Evolutionary conservation across 1,284 basidiomycete species (phyloP), one percentile per base, ranked within the genome.

Genomic region (Ganoderma sinense): DNA sequence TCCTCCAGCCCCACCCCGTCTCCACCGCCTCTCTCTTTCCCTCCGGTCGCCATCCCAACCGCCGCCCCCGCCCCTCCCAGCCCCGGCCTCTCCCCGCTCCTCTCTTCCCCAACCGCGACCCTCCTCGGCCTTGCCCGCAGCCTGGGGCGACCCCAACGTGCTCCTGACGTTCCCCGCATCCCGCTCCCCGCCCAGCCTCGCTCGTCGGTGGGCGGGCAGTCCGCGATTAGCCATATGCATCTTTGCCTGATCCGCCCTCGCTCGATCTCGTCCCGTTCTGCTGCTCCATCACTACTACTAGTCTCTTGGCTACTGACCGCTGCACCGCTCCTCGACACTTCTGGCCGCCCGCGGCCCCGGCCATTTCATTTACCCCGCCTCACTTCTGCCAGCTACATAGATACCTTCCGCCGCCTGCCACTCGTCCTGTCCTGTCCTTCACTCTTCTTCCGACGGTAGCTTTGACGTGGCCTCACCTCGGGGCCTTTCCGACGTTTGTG

Each of bases 11-110:
- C 59, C 20, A 10, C n/a, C 62, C 31, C 41, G 66, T 20, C 23
- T 43, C 23, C 29, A 29, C 43, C 66, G 63, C 63, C 66, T 63
- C 10, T 39, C 53, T 63, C 63, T 67, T 61, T 58, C 2, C 59
- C 51, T 43, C 39, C 41, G 26, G 67, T 68, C 23, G 53, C 43
- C 62, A 68, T 51, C 55, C 13, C 67, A 31, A 64, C 67, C 41
- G 16, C 39, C 13, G 16, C 20, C 20, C 48, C 39, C 6, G 13
- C 20, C 16, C 4, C 45, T 62, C 61, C n/a, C 4, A 4, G 39
- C 3, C 20, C 23, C 11, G 23, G 11, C 51, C 26, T 13, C 51
- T 11, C 23, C 0, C 23, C n/a, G n/a, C n/a, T n/a, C 26, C 53
- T 5, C 31, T 4, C 18, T 18, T 33, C 56, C 29, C 4, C 53